Evolutionary conservation across 768 basidiomycete species (phyloP), one percentile per base, ranked within the genome.

Genomic region (Boletus pseudo-olivaceus): DNA sequence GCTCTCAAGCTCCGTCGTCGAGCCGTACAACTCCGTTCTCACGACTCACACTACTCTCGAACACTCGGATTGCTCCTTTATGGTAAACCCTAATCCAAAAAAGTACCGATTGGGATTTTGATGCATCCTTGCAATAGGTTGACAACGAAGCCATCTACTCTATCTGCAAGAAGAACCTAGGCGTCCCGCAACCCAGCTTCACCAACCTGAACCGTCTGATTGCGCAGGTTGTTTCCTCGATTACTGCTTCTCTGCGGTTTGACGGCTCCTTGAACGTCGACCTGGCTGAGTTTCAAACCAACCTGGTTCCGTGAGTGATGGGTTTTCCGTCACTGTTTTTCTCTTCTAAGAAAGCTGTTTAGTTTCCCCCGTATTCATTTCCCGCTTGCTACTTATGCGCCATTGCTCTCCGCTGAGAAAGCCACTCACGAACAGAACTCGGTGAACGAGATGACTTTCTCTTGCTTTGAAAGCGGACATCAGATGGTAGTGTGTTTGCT

Each of bases 61-160:
- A 74, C 97, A 99, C 76, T 97, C 97, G n/a, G 97, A 99, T 78
- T 99, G 97, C 74, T 98, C 97, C 35, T 99, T 99, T 82, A 98
- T 99, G 96, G 97, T 88, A 59, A 47, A 49, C 51, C 11, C 14
- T 26, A 20, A 51, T 33, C 15, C 11, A 32, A 46, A 26, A 32
- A 20, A 44, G 10, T 23, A n/a, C 47, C 6, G 29, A 20, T 39
- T 41, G 34, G 27, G 39, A 43, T 53, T 52, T 48, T 55, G 49
- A 57, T 56, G 14, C 46, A 59, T 29, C 50, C 34, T 41, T 35
- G 19, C 40, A 58, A 34, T 57, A 92, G 90, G 90, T 99, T 58
- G 97, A 99, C 71, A 99, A 99, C 70, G 95, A 99, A 74, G 97
- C 95, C 49, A 98, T 98, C 70, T 98, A 96, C 74, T 95, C 98